A percentile compares a stretch with the other conserved stretches of the same genome.
Conservation (phyloP, 352 stramenopile genomes). For the Phytophthora kernoviae region DNA sequence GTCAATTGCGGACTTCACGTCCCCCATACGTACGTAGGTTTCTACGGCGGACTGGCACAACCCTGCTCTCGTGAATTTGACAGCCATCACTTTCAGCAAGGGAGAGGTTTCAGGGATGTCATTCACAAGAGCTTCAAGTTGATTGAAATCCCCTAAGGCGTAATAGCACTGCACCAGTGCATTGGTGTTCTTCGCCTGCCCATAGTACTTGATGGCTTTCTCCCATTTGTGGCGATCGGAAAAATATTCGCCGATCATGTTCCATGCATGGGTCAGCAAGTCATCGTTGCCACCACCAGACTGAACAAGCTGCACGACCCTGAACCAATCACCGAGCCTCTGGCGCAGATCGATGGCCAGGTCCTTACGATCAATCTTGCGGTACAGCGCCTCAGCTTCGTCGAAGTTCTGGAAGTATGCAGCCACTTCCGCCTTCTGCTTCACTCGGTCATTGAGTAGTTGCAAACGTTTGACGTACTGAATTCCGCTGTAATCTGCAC, state of each 20-base stretch:
- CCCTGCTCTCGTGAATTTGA: constrained; percentile 89
- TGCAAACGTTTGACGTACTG: constrained; percentile 92
- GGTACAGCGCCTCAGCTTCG: constrained; percentile 91
- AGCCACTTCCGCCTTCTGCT: constrained; percentile 91
- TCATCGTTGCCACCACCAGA: constrained; percentile 81
- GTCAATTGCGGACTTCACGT: constrained; percentile 93
- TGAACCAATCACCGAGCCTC: constrained; percentile 92
- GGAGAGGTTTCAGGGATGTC: constrained; percentile 83
- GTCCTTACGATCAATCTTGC: constrained; percentile 95
- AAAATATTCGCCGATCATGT: constrained; percentile 93
- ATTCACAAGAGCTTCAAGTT: constrained; percentile 84
- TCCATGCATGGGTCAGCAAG: constrained; percentile 81
- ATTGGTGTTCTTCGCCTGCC: constrained; percentile 76
- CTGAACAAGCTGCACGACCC: constrained; percentile 88
- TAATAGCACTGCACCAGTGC: constrained; percentile 92
- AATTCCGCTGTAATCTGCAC: constrained; percentile 91
- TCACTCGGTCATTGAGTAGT: constrained; percentile 89
- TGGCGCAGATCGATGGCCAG: constrained; percentile 91
- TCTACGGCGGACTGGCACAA: constrained; percentile 84
- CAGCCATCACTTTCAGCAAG: constrained; percentile 84
- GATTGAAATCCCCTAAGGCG: constrained; percentile 87
- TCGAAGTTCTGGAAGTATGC: constrained; percentile 93
- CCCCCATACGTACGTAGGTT: constrained; percentile 87
- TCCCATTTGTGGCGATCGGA: constrained; percentile 91
- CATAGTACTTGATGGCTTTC: constrained; percentile 93